Evolutionary conservation across 2,329 filamentous ascomycete species (phyloP).

Genomic region (Falciphora oryzae): DNA sequence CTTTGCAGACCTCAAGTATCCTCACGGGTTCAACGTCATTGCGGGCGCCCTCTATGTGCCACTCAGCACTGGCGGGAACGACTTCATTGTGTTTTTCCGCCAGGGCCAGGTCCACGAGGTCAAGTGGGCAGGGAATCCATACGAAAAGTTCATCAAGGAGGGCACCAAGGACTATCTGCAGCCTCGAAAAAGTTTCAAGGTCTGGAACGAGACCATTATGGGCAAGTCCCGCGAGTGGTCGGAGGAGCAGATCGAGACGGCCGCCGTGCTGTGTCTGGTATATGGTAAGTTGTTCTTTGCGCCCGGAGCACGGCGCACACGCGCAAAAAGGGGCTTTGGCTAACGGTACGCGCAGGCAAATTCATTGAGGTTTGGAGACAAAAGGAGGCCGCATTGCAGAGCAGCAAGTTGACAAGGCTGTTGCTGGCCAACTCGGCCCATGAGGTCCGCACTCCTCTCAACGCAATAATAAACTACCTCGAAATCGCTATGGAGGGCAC

Average conservation of each 20-base stretch:
- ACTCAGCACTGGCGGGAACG: conserved; percentile 65
- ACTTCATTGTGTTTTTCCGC: conserved; percentile 92
- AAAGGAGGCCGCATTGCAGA: conserved; percentile 79
- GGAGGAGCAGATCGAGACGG: conserved; percentile 83
- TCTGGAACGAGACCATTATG: conserved; percentile 74
- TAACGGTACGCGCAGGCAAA: conserved; percentile 34
- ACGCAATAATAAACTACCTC: conserved; percentile 91
- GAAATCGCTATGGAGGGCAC: conserved; percentile 82
- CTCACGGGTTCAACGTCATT: conserved; percentile 71
- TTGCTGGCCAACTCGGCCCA: conserved; percentile 85
- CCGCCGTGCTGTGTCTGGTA: conserved; percentile 78
- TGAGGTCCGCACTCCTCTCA: conserved; percentile 83
- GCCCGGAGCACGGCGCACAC: too few species aligned
- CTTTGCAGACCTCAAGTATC: conserved; percentile 75
- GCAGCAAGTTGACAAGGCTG: conserved; percentile 70
- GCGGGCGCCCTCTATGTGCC: conserved; percentile 79
- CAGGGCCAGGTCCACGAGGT: conserved; percentile 68
- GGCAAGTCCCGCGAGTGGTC: conserved; percentile 85
- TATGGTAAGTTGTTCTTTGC: conserved; percentile 56
- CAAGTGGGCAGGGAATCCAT: conserved; percentile 83
- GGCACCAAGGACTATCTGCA: conserved; percentile 71
- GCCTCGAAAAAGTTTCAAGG: conserved; percentile 72
- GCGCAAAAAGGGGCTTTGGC: not conserved
- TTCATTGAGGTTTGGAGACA: conserved; percentile 94
- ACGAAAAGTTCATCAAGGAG: conserved; percentile 69